Evolutionary conservation across 2,329 filamentous ascomycete genomes (phyloP), one percentile per base, ranked within the genome.

Genomic region (Colletotrichum endophyticum): DNA sequence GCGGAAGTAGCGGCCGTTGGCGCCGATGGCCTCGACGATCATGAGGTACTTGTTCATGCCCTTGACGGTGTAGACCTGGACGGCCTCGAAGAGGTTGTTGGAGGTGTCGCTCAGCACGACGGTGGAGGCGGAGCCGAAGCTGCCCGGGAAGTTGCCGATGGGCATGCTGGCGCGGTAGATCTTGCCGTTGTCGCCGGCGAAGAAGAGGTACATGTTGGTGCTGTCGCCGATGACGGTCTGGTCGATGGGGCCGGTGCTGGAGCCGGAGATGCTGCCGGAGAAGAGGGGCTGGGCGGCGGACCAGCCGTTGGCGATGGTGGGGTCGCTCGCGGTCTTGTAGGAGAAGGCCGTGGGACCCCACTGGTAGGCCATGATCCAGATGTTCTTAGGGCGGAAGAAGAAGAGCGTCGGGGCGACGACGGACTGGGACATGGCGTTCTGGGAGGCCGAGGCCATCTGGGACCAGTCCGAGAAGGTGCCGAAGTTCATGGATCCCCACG

Each of bases 301-400:
- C 92, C 92, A 94, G 53, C 89, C 86, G 80, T 91, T 92, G 2
- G 86, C 82, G 75, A 92, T 88, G 76, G 88, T 88, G 0, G 92
- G 91, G 79, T 94, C 87, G 66, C 77, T 89, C 1, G 91, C 90
- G 3, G 92, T 94, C 66, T 83, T 83, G 86, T 93, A 94, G 4
- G 88, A 88, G 85, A 94, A 94, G 0, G 91, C 79, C 1, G 87
- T 89, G 0, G 89, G 80, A 2, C 91, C 91, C 91, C 91, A 93
- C 82, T 94, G 91, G 80, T 93, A 90, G n/a, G 91, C 90, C 0
- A 94, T 87, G n/a, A 93, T 84, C 92, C 92, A 94, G 78, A 90
- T 83, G 78, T 84, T 86, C 84, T 92, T 93, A 1, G 92, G 92
- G 7, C 81, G 79, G 79, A 93, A 94, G 85, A 89, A 91, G 85